Evolutionary conservation across 2,329 filamentous ascomycete genomes (phyloP).

Genomic region (Clarireedia monteithiana): DNA sequence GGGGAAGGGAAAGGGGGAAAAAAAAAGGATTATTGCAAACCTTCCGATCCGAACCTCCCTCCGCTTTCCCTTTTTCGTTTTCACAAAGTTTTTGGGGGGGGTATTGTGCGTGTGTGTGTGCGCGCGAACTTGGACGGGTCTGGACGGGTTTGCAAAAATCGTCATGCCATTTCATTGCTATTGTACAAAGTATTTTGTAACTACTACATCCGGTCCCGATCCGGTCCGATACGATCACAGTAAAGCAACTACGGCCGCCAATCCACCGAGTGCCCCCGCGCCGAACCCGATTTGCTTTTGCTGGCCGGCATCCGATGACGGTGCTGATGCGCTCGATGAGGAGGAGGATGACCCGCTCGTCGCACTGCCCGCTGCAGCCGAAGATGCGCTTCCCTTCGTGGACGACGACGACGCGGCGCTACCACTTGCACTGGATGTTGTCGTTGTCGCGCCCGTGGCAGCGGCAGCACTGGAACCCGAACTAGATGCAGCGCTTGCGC

Average conservation of each 20-base stretch:
- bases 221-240: conserved; percentile 14
- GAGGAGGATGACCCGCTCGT: not conserved
- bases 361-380: not conserved
- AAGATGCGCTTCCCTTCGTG: not conserved
- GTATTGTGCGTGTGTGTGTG: too few species aligned
- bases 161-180: too few species aligned
- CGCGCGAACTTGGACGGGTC: too few species aligned
- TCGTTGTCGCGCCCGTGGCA: not conserved
- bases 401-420: not conserved
- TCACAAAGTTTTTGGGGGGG: too few species aligned
- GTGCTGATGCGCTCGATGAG: not conserved
- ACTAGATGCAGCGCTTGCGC: not conserved
- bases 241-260: conserved; percentile 19
- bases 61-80: too few species aligned
- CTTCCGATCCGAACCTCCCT: too few species aligned
- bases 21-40: too few species aligned
- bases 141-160: too few species aligned
- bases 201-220: too few species aligned
- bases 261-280: conserved; percentile 20
- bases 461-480: conserved; percentile 1
- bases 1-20: too few species aligned
- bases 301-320: conserved; percentile 14
- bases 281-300: conserved; percentile 19
- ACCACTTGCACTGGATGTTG: not conserved
- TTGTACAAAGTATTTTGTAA: too few species aligned